Evolutionary conservation across 176 grass and related monocot species (phyloP), one percentile per base, ranked within the genome.

Genomic region (Oryza officinalis): DNA sequence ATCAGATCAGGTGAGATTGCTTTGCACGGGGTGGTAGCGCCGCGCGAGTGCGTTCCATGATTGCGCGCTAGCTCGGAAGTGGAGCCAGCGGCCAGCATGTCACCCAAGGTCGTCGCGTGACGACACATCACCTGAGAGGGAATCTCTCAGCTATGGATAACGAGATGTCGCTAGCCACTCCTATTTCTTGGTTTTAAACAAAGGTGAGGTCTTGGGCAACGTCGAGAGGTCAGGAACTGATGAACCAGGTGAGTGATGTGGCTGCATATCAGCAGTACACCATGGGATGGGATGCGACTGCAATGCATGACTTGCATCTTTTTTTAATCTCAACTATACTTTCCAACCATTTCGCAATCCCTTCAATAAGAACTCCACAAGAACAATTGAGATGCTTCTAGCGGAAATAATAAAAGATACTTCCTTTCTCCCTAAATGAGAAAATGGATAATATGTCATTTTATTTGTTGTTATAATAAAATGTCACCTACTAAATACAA

Each of bases 41-140:
- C 1, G 45, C 45, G 60, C 9, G 2, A 74, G 67, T 84, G 69
- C 87, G 87, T 47, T 69, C 27, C 37, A 65, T 77, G 40, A 83
- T 81, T 80, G 78, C 15, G 43, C 49, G 10, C 63, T 38, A 38
- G 8, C 37, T 38, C 22, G 43, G 54, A 49, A 57, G 74, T 83
- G 86, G 68, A 45, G 65, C 65, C 28, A 27, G 67, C 32, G 50
- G 37, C 44, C 7, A 57, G 11, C 45, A 59, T 68, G 77, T 67
- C 77, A 10, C 8, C 10, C 40, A 41, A 68, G 32, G 74, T 69
- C 64, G 22, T 31, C 59, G 38, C 46, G 63, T 76, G 47, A 59
- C 82, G 47, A 31, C 82, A 85, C 65, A 2, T 60, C 73, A 30
- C 61, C 74, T 2, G 46, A 40, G 30, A 2, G 52, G 17, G 31